Evolutionary conservation across 2,329 filamentous ascomycete genomes (phyloP).

Genomic region (Fusarium irregulare): DNA sequence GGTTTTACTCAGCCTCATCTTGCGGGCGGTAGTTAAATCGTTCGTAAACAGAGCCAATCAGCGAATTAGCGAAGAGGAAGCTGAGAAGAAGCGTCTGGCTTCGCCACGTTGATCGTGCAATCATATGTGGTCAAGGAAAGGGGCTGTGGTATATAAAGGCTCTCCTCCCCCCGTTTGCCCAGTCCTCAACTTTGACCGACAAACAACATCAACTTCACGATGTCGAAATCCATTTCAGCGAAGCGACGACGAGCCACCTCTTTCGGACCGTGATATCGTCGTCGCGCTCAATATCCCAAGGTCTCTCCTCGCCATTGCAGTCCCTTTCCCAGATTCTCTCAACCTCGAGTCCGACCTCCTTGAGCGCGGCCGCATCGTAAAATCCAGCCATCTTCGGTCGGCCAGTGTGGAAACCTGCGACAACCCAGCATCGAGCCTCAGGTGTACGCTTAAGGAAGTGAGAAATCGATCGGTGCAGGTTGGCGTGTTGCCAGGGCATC

Average conservation of each 20-base stretch:
- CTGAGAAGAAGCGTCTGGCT: slow-evolving; percentile 15
- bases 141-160: slow-evolving; percentile 23
- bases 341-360: slow-evolving; percentile 64
- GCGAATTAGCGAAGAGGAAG: neutral
- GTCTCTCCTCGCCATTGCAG: slow-evolving; percentile 70
- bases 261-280: slow-evolving; percentile 74
- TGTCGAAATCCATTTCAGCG: slow-evolving; percentile 56
- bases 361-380: slow-evolving; percentile 63
- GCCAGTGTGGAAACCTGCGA: slow-evolving; percentile 79
- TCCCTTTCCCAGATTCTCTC: slow-evolving; percentile 77
- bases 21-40: slow-evolving; percentile 20
- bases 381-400: slow-evolving; percentile 73
- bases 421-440: slow-evolving; percentile 68
- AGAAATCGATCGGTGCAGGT: slow-evolving; percentile 69
- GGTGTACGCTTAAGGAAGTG: slow-evolving; percentile 65
- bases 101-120: slow-evolving; percentile 20
- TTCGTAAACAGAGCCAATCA: slow-evolving; percentile 24
- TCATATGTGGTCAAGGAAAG: neutral
- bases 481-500: slow-evolving; percentile 79
- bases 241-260: slow-evolving; percentile 74
- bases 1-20: slow-evolving; percentile 24
- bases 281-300: slow-evolving; percentile 71
- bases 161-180: neutral
- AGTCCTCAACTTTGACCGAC: neutral
- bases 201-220: slow-evolving; percentile 21